Evolutionary conservation across 1,139 yeast species (phyloP).

Genomic region (Kodamaea plutei): DNA sequence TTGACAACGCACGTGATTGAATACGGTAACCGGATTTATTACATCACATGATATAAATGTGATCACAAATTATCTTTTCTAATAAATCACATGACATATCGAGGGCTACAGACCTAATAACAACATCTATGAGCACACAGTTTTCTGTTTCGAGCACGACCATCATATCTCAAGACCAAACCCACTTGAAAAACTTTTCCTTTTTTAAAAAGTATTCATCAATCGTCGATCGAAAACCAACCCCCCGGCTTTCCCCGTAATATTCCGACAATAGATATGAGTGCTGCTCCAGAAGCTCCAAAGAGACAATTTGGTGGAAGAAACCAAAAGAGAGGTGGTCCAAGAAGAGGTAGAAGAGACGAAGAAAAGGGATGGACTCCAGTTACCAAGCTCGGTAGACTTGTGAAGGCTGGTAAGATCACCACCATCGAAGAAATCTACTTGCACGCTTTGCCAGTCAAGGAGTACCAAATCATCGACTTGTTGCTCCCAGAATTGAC

Average conservation of each 20-base stretch:
- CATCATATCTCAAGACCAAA: no score
- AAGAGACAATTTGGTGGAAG: slow-evolving; percentile 64
- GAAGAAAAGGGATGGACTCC: slow-evolving; percentile 99
- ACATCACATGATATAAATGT: no score
- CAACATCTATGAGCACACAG: no score
- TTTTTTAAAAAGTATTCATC: no score
- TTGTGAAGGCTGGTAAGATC: slow-evolving; percentile 98
- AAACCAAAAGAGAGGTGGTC: slow-evolving; percentile 50
- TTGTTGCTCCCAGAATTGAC: slow-evolving; percentile 90
- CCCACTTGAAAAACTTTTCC: no score
- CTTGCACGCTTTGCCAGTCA: slow-evolving; percentile 98
- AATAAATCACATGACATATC: no score
- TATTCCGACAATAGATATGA: slow-evolving; percentile 82
- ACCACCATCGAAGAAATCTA: slow-evolving; percentile 96
- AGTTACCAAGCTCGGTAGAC: slow-evolving; percentile 99
- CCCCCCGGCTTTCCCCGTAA: slow-evolving; percentile 91
- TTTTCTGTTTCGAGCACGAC: no score
- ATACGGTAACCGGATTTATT: no score
- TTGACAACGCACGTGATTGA: no score
- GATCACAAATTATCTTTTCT: no score
- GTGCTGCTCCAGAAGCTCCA: slow-evolving; percentile 59
- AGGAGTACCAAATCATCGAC: slow-evolving; percentile 99
- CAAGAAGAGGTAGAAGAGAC: slow-evolving; percentile 66
- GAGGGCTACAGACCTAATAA: no score
- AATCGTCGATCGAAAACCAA: slow-evolving; percentile 92